These are phyloP conservation scores for Rostrohypoxylon terebratum DNA, from an alignment of 495 filamentous ascomycete species.

Conservation along the genomic window DNA sequence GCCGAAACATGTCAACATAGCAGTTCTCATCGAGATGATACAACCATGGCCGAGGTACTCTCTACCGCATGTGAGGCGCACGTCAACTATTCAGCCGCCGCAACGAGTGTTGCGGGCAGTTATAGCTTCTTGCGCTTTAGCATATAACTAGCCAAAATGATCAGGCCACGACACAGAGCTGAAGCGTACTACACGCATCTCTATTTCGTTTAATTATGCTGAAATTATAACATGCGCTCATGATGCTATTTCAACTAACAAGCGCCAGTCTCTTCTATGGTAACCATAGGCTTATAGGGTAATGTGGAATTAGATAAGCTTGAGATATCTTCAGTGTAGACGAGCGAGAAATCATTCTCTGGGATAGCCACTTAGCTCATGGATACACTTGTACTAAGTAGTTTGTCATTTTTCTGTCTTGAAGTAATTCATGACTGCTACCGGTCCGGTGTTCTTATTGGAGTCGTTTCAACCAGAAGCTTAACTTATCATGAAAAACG, in stretches of 20 bases:
- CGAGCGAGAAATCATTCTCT: background rate
- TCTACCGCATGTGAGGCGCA: background rate
- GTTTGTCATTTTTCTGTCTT: too few species aligned
- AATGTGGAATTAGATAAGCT: background rate
- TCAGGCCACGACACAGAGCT: background rate
- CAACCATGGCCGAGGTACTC: constrained; percentile 15
- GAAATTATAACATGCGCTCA: background rate
- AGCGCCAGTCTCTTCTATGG: too few species aligned
- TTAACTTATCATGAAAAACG: too few species aligned
- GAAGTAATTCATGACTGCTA: too few species aligned
- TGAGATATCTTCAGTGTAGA: background rate
- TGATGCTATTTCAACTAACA: too few species aligned
- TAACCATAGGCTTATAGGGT: background rate
- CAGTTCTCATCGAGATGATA: constrained; percentile 12
- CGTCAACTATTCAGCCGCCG: background rate
- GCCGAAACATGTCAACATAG: constrained; percentile 2
- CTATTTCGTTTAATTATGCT: background rate
- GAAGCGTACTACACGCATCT: too few species aligned
- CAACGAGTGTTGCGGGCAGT: background rate
- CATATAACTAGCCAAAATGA: background rate
- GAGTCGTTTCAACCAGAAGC: too few species aligned
- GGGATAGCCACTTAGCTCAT: background rate
- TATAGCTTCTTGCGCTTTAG: background rate
- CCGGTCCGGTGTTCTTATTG: too few species aligned
- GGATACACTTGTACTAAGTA: background rate